Evolutionary conservation across 176 grass and related monocot genomes (phyloP).

Genomic region (Oryza australiensis): DNA sequence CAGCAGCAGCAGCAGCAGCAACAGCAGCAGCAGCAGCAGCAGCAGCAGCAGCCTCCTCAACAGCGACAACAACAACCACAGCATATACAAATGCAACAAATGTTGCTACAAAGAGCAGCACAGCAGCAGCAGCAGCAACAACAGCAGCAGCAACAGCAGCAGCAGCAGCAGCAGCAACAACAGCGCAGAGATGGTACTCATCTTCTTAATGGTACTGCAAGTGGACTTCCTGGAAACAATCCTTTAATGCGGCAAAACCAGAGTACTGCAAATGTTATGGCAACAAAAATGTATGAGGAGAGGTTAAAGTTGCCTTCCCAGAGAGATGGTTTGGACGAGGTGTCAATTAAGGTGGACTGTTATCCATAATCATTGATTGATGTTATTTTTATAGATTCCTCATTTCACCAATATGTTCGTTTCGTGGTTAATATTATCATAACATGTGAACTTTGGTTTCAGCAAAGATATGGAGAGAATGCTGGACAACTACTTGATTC

Average conservation of each 20-base stretch:
- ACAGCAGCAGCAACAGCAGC: constrained; percentile 55
- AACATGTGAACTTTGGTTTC: constrained; percentile 43
- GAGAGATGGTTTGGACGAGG: constrained; percentile 82
- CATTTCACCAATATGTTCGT: background rate
- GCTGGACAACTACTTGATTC: constrained; percentile 78
- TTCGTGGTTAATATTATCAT: constrained; percentile 17
- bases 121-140: constrained; percentile 57
- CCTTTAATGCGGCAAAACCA: constrained; percentile 59
- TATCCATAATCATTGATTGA: constrained; percentile 12
- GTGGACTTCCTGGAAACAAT: constrained; percentile 67
- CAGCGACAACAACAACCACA: constrained; percentile 69
- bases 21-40: constrained; percentile 71
- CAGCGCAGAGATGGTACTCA: constrained; percentile 73
- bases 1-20: constrained; percentile 81
- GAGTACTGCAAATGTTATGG: constrained; percentile 89
- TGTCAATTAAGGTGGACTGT: constrained; percentile 78
- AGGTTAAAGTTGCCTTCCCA: constrained; percentile 83
- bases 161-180: constrained; percentile 49
- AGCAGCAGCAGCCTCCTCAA: constrained; percentile 49
- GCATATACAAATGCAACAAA: constrained; percentile 75
- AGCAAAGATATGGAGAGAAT: constrained; percentile 92
- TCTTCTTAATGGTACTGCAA: constrained; percentile 72
- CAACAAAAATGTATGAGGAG: constrained; percentile 97
- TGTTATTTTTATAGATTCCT: constrained; percentile 15
- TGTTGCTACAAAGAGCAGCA: constrained; percentile 59